A percentile compares a stretch with the other conserved stretches of the same genome.
These are phyloP conservation scores for Saturnispora saitoi DNA, from an alignment of 805 yeast genomes.

Conservation along the genomic window DNA sequence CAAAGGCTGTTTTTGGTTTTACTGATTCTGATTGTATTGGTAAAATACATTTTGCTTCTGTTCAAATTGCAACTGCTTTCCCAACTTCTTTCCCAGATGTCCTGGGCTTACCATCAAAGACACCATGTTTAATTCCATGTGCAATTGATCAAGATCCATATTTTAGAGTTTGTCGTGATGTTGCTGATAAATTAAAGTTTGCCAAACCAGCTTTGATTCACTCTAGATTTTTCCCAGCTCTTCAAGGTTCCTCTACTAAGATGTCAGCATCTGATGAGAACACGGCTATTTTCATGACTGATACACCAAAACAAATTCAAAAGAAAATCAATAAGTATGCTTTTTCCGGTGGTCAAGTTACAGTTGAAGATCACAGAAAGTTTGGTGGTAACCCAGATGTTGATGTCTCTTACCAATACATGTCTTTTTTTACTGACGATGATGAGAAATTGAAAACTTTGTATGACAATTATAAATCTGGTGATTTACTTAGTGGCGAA, in stretches of 20 bases:
- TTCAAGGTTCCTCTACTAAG: constrained; percentile 92
- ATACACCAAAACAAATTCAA: constrained; percentile 82
- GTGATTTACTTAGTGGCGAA: constrained; percentile 86
- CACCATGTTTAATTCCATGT: constrained; percentile 96
- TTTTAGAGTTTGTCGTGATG: constrained; percentile 95
- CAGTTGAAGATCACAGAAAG: constrained; percentile 83
- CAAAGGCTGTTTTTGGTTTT: constrained; percentile 95
- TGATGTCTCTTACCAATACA: constrained; percentile 90
- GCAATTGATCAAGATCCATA: constrained; percentile 99
- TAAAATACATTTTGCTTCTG: constrained; percentile 86
- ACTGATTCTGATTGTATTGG: constrained; percentile 93
- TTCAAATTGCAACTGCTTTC: constrained; percentile 93
- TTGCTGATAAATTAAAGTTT: constrained; percentile 85
- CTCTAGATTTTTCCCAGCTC: constrained; percentile 94
- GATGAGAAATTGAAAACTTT: constrained; percentile 64
- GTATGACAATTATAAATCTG: constrained; percentile 60
- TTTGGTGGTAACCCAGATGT: constrained; percentile 92
- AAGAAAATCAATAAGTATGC: constrained; percentile 95
- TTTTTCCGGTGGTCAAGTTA: constrained; percentile 85
- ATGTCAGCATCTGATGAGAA: constrained; percentile 94
- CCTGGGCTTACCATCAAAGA: constrained; percentile 75
- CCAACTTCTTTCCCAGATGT: constrained; percentile 94
- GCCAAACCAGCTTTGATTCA: constrained; percentile 89
- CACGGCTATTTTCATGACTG: constrained; percentile 91
- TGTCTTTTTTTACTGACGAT: constrained; percentile 83